Conservation (phyloP, 2,329 filamentous ascomycete species). For the Cercospora sesami region DNA sequence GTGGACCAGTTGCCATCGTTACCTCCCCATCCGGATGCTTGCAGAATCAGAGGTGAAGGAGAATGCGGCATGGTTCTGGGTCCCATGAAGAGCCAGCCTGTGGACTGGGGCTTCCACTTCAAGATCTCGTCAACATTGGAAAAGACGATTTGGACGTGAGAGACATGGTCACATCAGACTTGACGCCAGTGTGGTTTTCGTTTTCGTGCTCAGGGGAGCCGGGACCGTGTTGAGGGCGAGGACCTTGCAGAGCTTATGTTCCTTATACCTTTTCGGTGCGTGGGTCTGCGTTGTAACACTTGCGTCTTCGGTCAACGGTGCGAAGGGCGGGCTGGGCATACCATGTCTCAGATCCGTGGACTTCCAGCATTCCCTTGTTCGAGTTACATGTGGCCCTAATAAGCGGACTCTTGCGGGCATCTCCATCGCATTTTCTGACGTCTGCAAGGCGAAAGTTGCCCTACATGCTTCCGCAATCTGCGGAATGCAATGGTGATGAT, state of each 20-base stretch:
- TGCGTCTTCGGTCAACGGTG: neutral
- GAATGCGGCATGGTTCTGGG: neutral
- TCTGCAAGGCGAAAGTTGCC: too few relatives aligned
- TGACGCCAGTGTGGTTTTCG: neutral
- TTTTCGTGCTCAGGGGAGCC: neutral
- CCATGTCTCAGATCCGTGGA: neutral
- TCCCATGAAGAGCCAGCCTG: neutral
- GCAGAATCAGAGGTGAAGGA: neutral
- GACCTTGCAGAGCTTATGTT: neutral
- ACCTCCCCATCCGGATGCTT: constrained; percentile 11
- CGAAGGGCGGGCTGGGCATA: neutral
- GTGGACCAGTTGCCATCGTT: constrained; percentile 25
- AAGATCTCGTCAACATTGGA: neutral
- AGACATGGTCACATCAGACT: neutral
- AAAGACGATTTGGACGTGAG: neutral
- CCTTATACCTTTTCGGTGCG: neutral
- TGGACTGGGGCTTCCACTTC: neutral
- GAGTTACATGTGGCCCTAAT: neutral
- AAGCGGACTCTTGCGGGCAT: neutral
- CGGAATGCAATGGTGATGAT: neutral
- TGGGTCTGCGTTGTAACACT: neutral
- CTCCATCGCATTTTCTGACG: neutral
- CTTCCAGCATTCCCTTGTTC: neutral
- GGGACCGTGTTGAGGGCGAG: neutral
- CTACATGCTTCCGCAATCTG: neutral